Evolutionary conservation across 306 rosid genomes (phyloP), one percentile per base, ranked within the genome.

Genomic region (Acacia confusa): DNA sequence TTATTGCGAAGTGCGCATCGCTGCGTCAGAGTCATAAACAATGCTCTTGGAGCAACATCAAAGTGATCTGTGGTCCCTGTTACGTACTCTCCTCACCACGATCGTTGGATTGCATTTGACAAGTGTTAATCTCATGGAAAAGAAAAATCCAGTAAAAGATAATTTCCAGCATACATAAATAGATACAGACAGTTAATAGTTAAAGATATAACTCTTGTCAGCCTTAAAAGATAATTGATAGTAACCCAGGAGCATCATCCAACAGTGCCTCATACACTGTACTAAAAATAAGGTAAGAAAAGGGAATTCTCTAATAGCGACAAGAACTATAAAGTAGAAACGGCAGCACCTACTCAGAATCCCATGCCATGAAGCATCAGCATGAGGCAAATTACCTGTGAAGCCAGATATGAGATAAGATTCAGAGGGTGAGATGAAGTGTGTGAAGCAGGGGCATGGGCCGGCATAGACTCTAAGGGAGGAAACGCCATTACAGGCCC

Each of bases 341-440:
- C 71, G 50, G 8, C 75, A 75, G 20, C 55, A 72, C 66, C 76
- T 47, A 57, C 28, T 84, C 82, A 84, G 81, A 77, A 41, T 87
- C 82, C 82, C 82, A 84, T 82, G 63, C 45, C 84, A 82, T 66
- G 75, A 79, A 84, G 57, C 78, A 82, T 86, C 71, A 79, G 88
- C 69, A 87, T 41, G 11, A 76, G 47, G 81, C 84, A 84, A 79
- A 82, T 27, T 76, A 79, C 77, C 61, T 76, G 36, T 10, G 77
- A 34, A 32, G 15, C 78, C 50, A 82, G 55, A 25, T 76, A 76
- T 2, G 73, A 77, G 74, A 82, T n/a, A 65, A 85, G 77, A 72
- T 15, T 66, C 11, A 82, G 67, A 66, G 82, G 61, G 9, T 24
- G 78, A 79, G 82, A 76, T 47, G 75, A 36, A 71, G 73, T 82